Evolutionary conservation across 1,139 yeast species (phyloP), one percentile per base, ranked within the genome.

Genomic region (Pneumocystis sp.): DNA sequence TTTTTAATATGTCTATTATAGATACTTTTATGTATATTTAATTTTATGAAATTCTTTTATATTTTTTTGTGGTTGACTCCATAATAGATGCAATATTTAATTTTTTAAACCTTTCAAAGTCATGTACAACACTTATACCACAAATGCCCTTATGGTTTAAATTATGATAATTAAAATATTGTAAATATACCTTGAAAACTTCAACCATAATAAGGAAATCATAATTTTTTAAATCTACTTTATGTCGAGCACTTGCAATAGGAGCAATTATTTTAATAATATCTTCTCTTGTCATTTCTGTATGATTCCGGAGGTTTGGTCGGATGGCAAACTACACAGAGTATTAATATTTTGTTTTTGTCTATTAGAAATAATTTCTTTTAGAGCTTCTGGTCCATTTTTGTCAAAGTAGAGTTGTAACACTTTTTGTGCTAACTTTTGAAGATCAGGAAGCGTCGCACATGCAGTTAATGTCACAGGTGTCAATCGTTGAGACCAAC

Each of bases 121-220:
- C 81, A 50, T 82, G 81, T 6, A 87, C 90, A 21, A 89, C 91
- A 73, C 90, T 82, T 83, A 87, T 85, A 2, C 96, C 96, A 62
- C 88, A 81, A 71, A 85, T 86, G 68, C 83, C 86, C 74, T 68
- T 56, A 35, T 17, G 29, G 57, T 37, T 39, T 12, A 73, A 63
- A 66, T 7, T 21, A 21, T 72, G 5, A 31, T 17, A 17, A n/a
- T 35, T n/a, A n/a, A 69, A 2, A 73, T 74, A 19, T 70, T 63
- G 8, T 71, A 68, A 29, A 45, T 65, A 6, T 60, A 70, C 72
- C 70, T 90, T 91, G 76, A 85, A 93, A 72, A 96, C 88, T 73
- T 90, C 96, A 1, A 93, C 87, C 67, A 93, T 73, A 64, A 93
- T 83, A 71, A 93, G 78, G 72, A 85, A 85, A 67, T 90, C 96